A percentile compares a stretch with the other conserved stretches of the same genome.
Evolutionary conservation across 2,329 filamentous ascomycete genomes (phyloP).

Genomic region (Pseudogymnoascus sp.): DNA sequence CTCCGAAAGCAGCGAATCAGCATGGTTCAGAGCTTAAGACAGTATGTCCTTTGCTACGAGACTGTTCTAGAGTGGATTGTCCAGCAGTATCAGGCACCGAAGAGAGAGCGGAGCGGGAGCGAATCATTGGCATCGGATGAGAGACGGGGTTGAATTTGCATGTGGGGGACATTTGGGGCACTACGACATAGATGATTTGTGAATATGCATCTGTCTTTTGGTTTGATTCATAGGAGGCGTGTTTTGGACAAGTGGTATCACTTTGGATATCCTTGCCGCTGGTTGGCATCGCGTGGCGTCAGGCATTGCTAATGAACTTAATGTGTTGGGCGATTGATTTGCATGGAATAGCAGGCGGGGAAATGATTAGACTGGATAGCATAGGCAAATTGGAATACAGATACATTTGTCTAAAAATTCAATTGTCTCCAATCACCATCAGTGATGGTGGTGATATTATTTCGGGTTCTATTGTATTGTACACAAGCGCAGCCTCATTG

Average conservation of each 20-base stretch:
- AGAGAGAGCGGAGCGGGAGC: slow-evolving; percentile 20
- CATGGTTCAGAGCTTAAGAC: slow-evolving; percentile 91
- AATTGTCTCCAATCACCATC: not conserved
- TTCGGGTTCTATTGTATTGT: slow-evolving; percentile 5
- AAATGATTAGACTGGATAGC: not conserved
- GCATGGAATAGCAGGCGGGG: slow-evolving; percentile 2
- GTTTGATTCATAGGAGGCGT: not conserved
- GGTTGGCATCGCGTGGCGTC: slow-evolving; percentile 2
- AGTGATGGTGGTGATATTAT: not conserved
- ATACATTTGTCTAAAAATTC: not conserved
- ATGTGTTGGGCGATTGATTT: not conserved
- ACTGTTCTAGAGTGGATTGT: slow-evolving; percentile 81
- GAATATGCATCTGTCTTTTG: not conserved
- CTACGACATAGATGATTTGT: slow-evolving; percentile 2
- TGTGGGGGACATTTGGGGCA: not conserved
- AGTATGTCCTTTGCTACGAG: slow-evolving; percentile 96
- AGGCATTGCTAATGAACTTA: not conserved
- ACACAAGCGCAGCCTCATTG: slow-evolving; percentile 5
- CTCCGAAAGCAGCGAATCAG: slow-evolving; percentile 81
- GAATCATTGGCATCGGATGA: slow-evolving; percentile 12
- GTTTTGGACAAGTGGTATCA: slow-evolving; percentile 1
- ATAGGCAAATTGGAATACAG: not conserved
- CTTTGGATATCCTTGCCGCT: slow-evolving; percentile 1
- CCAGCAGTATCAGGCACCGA: slow-evolving; percentile 19
- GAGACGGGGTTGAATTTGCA: not conserved